Conservation (phyloP, 73 alveolate species). For the Paramecium pentaurelia region DNA sequence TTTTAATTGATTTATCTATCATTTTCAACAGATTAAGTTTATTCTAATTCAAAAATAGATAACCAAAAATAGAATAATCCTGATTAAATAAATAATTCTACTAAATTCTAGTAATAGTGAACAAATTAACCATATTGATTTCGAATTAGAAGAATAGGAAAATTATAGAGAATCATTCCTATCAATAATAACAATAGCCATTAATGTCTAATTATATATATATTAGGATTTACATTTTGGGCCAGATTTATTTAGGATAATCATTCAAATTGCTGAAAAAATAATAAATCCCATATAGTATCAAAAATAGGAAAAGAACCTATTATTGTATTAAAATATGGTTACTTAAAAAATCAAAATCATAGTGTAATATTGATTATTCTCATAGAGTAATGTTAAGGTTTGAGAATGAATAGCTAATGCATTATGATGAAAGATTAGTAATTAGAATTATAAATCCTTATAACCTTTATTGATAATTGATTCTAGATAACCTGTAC, state of each 20-base stretch:
- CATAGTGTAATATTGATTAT: not conserved
- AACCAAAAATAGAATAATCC: constrained; percentile 19
- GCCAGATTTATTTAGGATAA: constrained; percentile 12
- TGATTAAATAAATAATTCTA: not conserved
- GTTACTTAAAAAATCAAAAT: not conserved
- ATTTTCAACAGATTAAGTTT: not conserved
- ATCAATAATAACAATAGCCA: not conserved
- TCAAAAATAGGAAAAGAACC: not conserved
- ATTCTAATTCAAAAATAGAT: not conserved
- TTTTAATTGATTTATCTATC: not conserved
- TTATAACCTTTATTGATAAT: not conserved
- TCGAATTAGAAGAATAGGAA: not conserved
- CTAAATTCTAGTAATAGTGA: not conserved
- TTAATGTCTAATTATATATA: not conserved
- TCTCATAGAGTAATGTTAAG: not conserved
- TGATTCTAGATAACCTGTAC: not conserved
- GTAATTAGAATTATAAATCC: not conserved
- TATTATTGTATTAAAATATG: not conserved
- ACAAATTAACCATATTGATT: not conserved
- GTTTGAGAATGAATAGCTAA: not conserved
- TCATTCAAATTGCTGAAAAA: not conserved
- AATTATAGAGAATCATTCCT: not conserved
- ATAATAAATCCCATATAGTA: not conserved
- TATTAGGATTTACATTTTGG: not conserved
- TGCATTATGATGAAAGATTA: not conserved